These are phyloP conservation scores for Fagopyrum tataricum DNA, from an alignment of 148 eudicot species.

Conservation along the genomic window DNA sequence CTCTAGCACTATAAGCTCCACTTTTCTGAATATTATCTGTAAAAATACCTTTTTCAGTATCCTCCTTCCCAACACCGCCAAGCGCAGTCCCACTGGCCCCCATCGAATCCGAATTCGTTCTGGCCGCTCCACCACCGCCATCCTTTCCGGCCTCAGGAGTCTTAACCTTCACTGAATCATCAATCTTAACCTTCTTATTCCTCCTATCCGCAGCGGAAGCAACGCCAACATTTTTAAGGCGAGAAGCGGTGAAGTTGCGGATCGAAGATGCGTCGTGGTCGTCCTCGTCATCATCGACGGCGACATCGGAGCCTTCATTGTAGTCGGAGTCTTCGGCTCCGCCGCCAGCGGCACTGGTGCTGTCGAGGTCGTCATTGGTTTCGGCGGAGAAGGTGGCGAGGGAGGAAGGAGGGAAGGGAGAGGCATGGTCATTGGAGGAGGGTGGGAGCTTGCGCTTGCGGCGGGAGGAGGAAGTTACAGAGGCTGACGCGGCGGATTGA, in stretches of 20 bases:
- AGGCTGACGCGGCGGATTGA: slow-evolving; percentile 81
- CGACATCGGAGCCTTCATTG: slow-evolving; percentile 56
- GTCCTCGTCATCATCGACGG: slow-evolving; percentile 63
- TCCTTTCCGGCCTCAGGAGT: slow-evolving; percentile 50
- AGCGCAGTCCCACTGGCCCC: slow-evolving; percentile 8
- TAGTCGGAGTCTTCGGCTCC: slow-evolving; percentile 50
- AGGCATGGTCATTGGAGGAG: slow-evolving; percentile 50
- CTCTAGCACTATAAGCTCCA: slow-evolving; percentile 96
- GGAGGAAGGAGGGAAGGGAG: slow-evolving; percentile 58
- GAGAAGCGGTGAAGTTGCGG: slow-evolving; percentile 65
- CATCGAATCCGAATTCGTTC: not conserved
- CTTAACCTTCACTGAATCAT: slow-evolving; percentile 57
- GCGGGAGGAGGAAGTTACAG: slow-evolving; percentile 65
- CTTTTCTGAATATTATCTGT: slow-evolving; percentile 87
- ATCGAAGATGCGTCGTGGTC: slow-evolving; percentile 60
- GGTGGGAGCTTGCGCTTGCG: slow-evolving; percentile 19
- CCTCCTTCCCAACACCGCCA: slow-evolving; percentile 58
- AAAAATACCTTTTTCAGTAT: slow-evolving; percentile 44
- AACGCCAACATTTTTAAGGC: slow-evolving; percentile 36
- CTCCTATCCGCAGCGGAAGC: slow-evolving; percentile 23
- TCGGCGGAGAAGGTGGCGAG: slow-evolving; percentile 48
- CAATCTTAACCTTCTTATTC: slow-evolving; percentile 54
- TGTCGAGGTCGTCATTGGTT: slow-evolving; percentile 78
- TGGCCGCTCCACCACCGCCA: slow-evolving; percentile 23
- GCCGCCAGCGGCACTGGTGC: slow-evolving; percentile 64